These are phyloP conservation scores for Fraxinus dipetala DNA, from an alignment of 305 asterid genomes.

Conservation along the genomic window DNA sequence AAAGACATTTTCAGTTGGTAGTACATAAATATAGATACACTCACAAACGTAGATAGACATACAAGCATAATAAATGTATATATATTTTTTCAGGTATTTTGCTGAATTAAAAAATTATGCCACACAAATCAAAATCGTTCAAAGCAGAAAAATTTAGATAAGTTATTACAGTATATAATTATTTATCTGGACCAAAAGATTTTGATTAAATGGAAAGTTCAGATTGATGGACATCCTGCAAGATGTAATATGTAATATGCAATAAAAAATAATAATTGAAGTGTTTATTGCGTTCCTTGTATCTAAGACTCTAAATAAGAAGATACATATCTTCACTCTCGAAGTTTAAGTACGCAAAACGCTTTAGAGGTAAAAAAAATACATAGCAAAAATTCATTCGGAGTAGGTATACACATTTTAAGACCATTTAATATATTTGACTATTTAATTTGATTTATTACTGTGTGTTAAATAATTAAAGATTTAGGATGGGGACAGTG, in stretches of 20 bases:
- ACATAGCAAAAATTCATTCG: too few relatives aligned
- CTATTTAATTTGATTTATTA: too few relatives aligned
- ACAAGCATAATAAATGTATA: background rate
- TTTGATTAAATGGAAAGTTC: background rate
- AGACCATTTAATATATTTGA: too few relatives aligned
- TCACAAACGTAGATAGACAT: background rate
- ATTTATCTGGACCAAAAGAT: background rate
- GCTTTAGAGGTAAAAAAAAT: too few relatives aligned
- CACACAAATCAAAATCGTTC: background rate
- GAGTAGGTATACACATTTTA: too few relatives aligned
- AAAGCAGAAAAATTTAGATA: background rate
- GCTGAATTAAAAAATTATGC: background rate
- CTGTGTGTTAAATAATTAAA: too few relatives aligned
- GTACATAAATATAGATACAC: slow-evolving; percentile 2
- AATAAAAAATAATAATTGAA: too few relatives aligned
- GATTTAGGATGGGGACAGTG: background rate
- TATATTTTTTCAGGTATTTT: background rate
- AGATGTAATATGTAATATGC: background rate
- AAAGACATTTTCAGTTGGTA: background rate
- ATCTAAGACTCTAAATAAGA: too few relatives aligned
- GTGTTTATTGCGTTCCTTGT: too few relatives aligned
- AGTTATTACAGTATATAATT: background rate
- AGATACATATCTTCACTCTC: too few relatives aligned
- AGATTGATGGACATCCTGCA: background rate
- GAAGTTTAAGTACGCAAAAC: too few relatives aligned